These are phyloP conservation scores for Kurtzmaniella quercitrusa DNA, from an alignment of 1,139 yeast species.

Conservation along the genomic window DNA sequence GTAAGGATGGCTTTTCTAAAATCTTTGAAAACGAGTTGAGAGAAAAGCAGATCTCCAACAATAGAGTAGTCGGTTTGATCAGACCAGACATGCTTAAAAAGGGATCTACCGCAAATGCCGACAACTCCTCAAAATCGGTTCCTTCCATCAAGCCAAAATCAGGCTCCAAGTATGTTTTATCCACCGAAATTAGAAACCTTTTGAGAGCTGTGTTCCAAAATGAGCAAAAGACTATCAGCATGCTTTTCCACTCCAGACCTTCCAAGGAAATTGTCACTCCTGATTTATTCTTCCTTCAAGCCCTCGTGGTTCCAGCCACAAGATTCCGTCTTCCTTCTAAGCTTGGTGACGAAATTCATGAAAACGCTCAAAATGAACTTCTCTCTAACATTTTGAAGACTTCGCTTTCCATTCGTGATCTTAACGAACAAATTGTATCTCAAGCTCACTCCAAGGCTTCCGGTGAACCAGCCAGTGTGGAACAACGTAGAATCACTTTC, in stretches of 20 bases:
- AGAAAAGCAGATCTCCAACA: slow-evolving; percentile 76
- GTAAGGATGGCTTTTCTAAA: slow-evolving; percentile 94
- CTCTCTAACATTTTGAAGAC: slow-evolving; percentile 77
- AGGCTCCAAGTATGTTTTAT: slow-evolving; percentile 80
- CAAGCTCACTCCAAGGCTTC: slow-evolving; percentile 63
- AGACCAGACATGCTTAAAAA: slow-evolving; percentile 67
- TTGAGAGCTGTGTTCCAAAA: slow-evolving; percentile 68
- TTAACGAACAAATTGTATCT: slow-evolving; percentile 67
- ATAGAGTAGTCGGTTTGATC: slow-evolving; percentile 73
- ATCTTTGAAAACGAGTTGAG: slow-evolving; percentile 83
- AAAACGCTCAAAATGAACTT: slow-evolving; percentile 88
- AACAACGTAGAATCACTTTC: slow-evolving; percentile 72
- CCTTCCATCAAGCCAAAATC: slow-evolving; percentile 53
- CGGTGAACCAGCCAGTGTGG: slow-evolving; percentile 27
- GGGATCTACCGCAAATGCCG: slow-evolving; percentile 10
- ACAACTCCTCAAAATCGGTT: slow-evolving; percentile 18
- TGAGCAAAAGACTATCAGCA: slow-evolving; percentile 62
- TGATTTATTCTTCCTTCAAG: slow-evolving; percentile 88
- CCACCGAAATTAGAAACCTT: slow-evolving; percentile 81
- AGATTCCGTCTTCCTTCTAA: slow-evolving; percentile 96
- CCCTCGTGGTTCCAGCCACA: slow-evolving; percentile 92
- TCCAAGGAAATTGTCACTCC: slow-evolving; percentile 51
- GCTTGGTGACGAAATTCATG: slow-evolving; percentile 94
- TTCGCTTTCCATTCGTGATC: slow-evolving; percentile 76
- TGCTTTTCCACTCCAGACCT: slow-evolving; percentile 77